Conservation (phyloP, 352 stramenopile genomes). For the Phytopythium vexans region DNA sequence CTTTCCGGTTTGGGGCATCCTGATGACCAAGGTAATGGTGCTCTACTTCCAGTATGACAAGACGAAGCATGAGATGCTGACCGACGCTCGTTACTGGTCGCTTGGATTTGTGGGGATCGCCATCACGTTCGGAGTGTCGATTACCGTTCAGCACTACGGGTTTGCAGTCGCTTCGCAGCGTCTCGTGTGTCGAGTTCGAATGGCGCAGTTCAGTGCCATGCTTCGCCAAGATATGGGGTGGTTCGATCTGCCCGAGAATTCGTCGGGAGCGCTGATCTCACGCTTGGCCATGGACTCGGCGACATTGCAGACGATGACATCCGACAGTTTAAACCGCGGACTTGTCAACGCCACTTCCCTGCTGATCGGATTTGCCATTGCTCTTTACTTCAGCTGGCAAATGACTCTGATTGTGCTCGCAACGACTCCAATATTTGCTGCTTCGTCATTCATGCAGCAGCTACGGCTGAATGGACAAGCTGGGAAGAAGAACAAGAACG, state of each 20-base stretch:
- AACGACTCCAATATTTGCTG: constrained; percentile 23
- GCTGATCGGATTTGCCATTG: constrained; percentile 37
- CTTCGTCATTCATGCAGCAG: constrained; percentile 20
- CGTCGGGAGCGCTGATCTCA: too few relatives aligned
- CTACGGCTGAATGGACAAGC: constrained; percentile 28
- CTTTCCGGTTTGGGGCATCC: constrained; percentile 53
- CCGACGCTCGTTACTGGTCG: constrained; percentile 29
- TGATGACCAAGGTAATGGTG: constrained; percentile 46
- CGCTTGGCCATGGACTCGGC: too few relatives aligned
- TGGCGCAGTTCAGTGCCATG: constrained; percentile 56
- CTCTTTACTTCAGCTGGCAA: constrained; percentile 58
- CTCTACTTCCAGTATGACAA: constrained; percentile 48
- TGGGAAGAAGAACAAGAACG: constrained; percentile 43
- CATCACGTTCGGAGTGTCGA: constrained; percentile 31
- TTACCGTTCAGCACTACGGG: constrained; percentile 47
- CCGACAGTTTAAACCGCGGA: too few relatives aligned
- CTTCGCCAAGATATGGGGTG: constrained; percentile 73
- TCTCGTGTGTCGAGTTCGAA: constrained; percentile 52
- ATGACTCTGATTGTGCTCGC: constrained; percentile 51
- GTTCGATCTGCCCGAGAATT: too few relatives aligned
- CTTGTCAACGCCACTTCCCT: constrained; percentile 51
- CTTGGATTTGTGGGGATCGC: constrained; percentile 46
- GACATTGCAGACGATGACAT: too few relatives aligned
- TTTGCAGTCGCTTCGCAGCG: constrained; percentile 58
- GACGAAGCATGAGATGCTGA: constrained; percentile 50